Percentiles rank a stretch among this genome's conserved stretches.
phyloP scores from a whole-genome alignment of 176 grass and related monocot species.

The Phoenix dactylifera region DNA sequence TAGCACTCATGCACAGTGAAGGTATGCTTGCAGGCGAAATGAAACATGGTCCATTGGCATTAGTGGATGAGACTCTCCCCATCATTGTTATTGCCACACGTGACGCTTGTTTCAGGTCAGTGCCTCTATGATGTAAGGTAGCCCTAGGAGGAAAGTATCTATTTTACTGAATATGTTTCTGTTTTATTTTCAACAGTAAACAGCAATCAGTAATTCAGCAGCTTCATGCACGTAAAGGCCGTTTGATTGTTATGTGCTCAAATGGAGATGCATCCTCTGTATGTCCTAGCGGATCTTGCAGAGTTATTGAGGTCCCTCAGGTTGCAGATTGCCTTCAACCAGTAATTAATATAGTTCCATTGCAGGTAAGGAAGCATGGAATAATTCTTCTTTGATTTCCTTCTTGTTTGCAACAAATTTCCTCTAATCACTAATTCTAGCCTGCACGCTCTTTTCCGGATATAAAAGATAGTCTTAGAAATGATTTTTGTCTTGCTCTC shows the following conservation, averaged over 20 bases:
- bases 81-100: constrained; percentile 86
- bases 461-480: too few relatives aligned
- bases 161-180: neutral
- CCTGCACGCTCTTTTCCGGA: too few relatives aligned
- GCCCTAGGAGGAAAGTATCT: neutral
- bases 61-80: constrained; percentile 88
- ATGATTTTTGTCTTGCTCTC: too few relatives aligned
- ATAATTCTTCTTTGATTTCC: too few relatives aligned
- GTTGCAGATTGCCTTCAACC: constrained; percentile 74
- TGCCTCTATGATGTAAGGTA: neutral
- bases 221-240: constrained; percentile 76
- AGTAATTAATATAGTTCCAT: constrained; percentile 80
- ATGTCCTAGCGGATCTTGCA: constrained; percentile 48
- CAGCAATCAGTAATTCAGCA: constrained; percentile 94
- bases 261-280: constrained; percentile 48
- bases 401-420: too few relatives aligned
- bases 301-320: constrained; percentile 64
- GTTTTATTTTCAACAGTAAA: constrained; percentile 43
- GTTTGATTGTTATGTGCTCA: constrained; percentile 77
- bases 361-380: constrained; percentile 40
- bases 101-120: constrained; percentile 65
- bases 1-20: constrained; percentile 82
- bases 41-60: constrained; percentile 85
- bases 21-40: constrained; percentile 98
- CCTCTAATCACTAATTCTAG: too few relatives aligned